Percentiles rank a stretch among this genome's conserved stretches.
Conservation (phyloP, 2,329 filamentous ascomycete species). For the Colletotrichum agaves region DNA sequence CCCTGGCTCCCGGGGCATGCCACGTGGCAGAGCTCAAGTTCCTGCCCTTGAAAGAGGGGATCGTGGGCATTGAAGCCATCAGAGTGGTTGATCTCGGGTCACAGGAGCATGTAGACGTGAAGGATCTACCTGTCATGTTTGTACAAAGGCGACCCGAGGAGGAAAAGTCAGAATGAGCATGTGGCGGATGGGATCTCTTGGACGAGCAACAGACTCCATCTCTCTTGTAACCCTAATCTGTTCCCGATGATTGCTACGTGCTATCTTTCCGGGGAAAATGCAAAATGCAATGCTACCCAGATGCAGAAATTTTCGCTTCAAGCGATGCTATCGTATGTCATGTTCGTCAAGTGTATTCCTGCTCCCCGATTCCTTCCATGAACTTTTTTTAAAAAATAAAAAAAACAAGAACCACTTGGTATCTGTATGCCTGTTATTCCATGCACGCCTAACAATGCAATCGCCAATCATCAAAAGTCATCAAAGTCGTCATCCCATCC, state of each 20-base stretch:
- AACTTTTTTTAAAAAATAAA: not conserved
- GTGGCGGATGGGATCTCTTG: not conserved
- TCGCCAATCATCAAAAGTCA: slow-evolving; percentile 49
- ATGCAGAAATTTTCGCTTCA: slow-evolving; percentile 13
- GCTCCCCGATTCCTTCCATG: not conserved
- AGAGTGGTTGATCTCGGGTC: slow-evolving; percentile 78
- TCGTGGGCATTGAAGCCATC: slow-evolving; percentile 77
- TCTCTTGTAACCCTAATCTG: slow-evolving; percentile 6
- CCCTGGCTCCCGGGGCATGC: slow-evolving; percentile 76
- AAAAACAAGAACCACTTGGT: slow-evolving; percentile 22
- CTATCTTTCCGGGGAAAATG: not conserved
- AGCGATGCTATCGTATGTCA: slow-evolving; percentile 25
- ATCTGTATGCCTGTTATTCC: slow-evolving; percentile 22
- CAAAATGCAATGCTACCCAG: slow-evolving; percentile 5
- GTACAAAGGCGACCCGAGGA: slow-evolving; percentile 50
- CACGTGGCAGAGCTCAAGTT: slow-evolving; percentile 80
- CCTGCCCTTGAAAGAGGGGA: slow-evolving; percentile 72
- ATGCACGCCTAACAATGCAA: slow-evolving; percentile 39
- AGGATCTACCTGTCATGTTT: slow-evolving; percentile 77
- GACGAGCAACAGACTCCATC: not conserved
- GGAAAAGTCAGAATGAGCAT: slow-evolving; percentile 20
- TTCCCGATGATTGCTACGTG: not conserved
- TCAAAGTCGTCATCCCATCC: slow-evolving; percentile 70
- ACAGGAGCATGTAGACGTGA: slow-evolving; percentile 81
- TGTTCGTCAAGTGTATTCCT: slow-evolving; percentile 26